Evolutionary conservation across 2,329 filamentous ascomycete species (phyloP), one percentile per base, ranked within the genome.

Genomic region (Trichoderma asperellum): DNA sequence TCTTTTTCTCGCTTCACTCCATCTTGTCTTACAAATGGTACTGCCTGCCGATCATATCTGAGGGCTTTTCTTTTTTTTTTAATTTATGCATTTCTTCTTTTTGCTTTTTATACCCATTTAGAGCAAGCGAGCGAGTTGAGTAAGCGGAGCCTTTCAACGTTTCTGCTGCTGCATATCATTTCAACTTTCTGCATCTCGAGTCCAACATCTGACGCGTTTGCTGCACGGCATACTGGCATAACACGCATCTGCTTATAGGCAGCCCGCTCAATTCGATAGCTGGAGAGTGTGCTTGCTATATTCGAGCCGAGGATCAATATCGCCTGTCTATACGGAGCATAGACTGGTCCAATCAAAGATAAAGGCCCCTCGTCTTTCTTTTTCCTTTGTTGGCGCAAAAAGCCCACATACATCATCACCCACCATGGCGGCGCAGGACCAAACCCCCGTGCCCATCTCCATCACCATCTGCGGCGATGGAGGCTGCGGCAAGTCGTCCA

Each of bases 401-500:
- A 14, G 14, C 29, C 21, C 52, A 7, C 52, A 29, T 6, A 16
- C 52, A 29, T 10, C 29, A 24, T 29, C 21, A 1, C 32, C 14
- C 68, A 16, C 34, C 18, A 69, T 68, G 52, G n/a, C 63, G 47
- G 43, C 67, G 21, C 61, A 68, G 14, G 32, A 61, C 5, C 64
- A 70, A 35, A 72, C 75, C 34, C 84, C 86, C 0, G 81, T 87
- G 21, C 87, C 87, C 71, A 89, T 91, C 76, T 86, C 89, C 72
- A 93, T 95, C 77, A 95, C 92, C 69, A 92, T 96, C 79, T 95
- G 92, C 81, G 92, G 92, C 77, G 92, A 95, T 78, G 92, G 92
- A 76, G 92, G 92, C 71, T 93, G 91, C 78, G 91, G 91, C 76
- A 96, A 96, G 82, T 94, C 91, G 2, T 93, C 91, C 73, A 94